phyloP scores from a whole-genome alignment of 208 protist species.

The Acanthamoeba sp. region DNA sequence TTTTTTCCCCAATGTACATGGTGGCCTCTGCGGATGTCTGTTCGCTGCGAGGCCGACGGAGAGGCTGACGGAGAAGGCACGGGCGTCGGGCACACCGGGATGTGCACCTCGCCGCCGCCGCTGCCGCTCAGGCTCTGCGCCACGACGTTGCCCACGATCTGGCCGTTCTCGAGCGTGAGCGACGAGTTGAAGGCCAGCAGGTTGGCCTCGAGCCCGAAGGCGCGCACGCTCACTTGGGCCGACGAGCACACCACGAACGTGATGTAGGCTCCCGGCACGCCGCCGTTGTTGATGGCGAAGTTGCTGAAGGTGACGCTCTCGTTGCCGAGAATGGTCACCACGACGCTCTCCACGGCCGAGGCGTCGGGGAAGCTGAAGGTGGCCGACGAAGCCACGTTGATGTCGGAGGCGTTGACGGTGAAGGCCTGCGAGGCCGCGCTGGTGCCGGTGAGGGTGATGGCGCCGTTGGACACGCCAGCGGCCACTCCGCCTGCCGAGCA shows the following conservation, averaged over 20 bases:
- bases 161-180: neutral
- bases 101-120: too few species aligned
- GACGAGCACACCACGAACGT: slow-evolving; percentile 16
- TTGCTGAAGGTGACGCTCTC: neutral
- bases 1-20: too few species aligned
- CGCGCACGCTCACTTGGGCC: neutral
- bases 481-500: neutral
- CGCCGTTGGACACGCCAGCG: neutral
- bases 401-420: neutral
- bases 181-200: slow-evolving; percentile 4
- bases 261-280: neutral
- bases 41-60: neutral
- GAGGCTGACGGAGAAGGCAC: neutral
- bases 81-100: neutral
- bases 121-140: neutral
- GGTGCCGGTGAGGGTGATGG: slow-evolving; percentile 4
- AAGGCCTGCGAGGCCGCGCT: neutral
- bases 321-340: neutral
- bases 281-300: neutral
- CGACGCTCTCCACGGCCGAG: too few species aligned
- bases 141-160: slow-evolving; percentile 26
- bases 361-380: too few species aligned
- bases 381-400: neutral
- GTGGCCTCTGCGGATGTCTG: too few species aligned
- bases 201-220: too few species aligned